Evolutionary conservation across 768 basidiomycete species (phyloP), one percentile per base, ranked within the genome.

Genomic region (Lentinula guzmanii): DNA sequence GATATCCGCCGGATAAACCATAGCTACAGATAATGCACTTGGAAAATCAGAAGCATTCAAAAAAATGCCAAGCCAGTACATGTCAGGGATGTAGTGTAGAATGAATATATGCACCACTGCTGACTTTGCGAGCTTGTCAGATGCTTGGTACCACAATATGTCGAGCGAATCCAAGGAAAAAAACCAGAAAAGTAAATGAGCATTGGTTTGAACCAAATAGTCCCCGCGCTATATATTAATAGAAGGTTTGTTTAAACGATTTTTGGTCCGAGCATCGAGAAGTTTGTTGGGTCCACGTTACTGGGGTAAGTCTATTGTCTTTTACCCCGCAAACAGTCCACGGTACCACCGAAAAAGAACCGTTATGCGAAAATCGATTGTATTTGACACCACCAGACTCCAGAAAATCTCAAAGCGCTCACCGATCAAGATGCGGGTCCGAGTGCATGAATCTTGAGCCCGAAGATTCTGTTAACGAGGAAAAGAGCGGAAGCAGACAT

Each of bases 291-390:
- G 46, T 21, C 18, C 46, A 48, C 21, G 46, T 48, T 48, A 24
- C n/a, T 42, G 54, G 54, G 54, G 41, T 41, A 56, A 39, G 54
- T 56, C 16, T 43, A 46, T 43, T 58, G 56, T 24, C 42, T 34
- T 42, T 58, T 35, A 54, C 52, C 45, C 62, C 62, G 59, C 52
- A 28, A 31, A 60, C 48, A 31, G 46, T 60, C 62, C 62, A 63
- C 5, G 62, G 45, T 60, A 51, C 52, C 46, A 35, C 62, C 62
- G 62, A 63, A 63, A 54, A 63, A 63, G 42, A 51, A 54, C 62
- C 62, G 62, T 50, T 42, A 18, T 21, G 10, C 54, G 42, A 35
- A n/a, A 5, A 28, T 31, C 45, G 8, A 42, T 33, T 33, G 6
- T 9, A 21, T 9, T 18, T 48, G 46, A 48, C 8, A 24, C 16